Percentiles rank a stretch among this genome's conserved stretches.
Evolutionary conservation across 768 basidiomycete genomes (phyloP).

Genomic region (Trametes villosa): DNA sequence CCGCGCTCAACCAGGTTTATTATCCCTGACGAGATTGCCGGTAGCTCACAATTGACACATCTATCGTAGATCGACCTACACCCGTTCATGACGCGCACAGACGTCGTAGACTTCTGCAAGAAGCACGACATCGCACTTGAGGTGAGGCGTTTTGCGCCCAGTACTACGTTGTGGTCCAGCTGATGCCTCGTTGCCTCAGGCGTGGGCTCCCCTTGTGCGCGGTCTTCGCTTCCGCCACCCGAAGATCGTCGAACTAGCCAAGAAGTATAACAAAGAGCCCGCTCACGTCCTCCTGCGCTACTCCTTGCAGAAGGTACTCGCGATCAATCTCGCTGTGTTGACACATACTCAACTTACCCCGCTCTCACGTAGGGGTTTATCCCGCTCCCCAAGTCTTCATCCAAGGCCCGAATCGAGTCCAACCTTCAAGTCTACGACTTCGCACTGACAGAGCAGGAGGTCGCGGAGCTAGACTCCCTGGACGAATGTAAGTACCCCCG

Average conservation of each 20-base stretch:
- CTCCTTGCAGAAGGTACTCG: constrained; percentile 71
- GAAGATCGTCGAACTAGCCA: constrained; percentile 47
- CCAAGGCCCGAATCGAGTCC: constrained; percentile 52
- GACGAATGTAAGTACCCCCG: constrained; percentile 52
- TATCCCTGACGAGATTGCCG: neutral
- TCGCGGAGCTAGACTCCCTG: constrained; percentile 52
- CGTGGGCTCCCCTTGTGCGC: constrained; percentile 75
- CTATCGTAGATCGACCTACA: constrained; percentile 53
- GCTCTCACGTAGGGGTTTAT: constrained; percentile 51
- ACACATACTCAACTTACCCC: neutral
- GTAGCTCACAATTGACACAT: neutral
- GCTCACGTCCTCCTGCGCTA: constrained; percentile 71
- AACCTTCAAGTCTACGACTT: constrained; percentile 72
- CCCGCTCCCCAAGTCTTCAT: constrained; percentile 68
- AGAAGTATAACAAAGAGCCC: constrained; percentile 60
- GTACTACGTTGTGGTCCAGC: neutral
- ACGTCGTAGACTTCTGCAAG: constrained; percentile 63
- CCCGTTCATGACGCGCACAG: constrained; percentile 70
- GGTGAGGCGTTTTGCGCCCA: constrained; percentile 38
- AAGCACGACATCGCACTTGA: constrained; percentile 63
- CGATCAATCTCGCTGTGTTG: neutral
- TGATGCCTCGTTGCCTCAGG: constrained; percentile 41
- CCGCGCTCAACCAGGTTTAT: constrained; percentile 62
- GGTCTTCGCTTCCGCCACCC: constrained; percentile 68
- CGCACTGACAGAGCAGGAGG: constrained; percentile 52